Percentiles rank a stretch among this genome's conserved stretches.
Conservation (phyloP, 306 rosid genomes). For the Prunus mira region DNA sequence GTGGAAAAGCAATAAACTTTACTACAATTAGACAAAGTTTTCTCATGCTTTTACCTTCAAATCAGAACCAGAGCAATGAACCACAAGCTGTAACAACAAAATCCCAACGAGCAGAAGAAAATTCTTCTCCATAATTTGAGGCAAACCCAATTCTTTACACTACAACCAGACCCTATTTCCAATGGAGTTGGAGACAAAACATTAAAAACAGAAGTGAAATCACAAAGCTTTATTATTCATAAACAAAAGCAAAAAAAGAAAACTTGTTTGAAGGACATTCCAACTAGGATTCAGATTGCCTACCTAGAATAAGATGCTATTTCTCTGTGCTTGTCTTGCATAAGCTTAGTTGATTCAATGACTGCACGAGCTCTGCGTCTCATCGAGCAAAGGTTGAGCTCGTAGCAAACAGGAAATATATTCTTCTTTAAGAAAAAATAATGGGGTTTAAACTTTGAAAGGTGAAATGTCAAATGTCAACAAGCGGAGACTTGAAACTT, state of each 20-base stretch:
- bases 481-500: neutral
- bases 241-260: neutral
- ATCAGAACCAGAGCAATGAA: slow-evolving; percentile 30
- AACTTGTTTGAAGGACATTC: neutral
- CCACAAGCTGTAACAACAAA: slow-evolving; percentile 20
- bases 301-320: slow-evolving; percentile 14
- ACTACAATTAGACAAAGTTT: neutral
- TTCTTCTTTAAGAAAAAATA: neutral
- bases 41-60: slow-evolving; percentile 29
- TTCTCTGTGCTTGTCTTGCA: slow-evolving; percentile 12
- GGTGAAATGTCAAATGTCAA: neutral
- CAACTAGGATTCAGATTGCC: slow-evolving; percentile 6
- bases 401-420: neutral
- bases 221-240: neutral
- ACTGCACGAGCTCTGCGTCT: neutral
- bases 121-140: slow-evolving; percentile 33
- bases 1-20: neutral
- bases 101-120: slow-evolving; percentile 36
- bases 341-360: neutral
- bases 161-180: slow-evolving; percentile 23
- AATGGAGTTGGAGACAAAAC: slow-evolving; percentile 7
- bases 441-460: neutral
- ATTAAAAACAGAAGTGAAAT: slow-evolving; percentile 1
- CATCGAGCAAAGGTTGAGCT: neutral
- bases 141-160: slow-evolving; percentile 19